phyloP scores from a whole-genome alignment of 768 basidiomycete species.

The Clitopilus passeckerianus region DNA sequence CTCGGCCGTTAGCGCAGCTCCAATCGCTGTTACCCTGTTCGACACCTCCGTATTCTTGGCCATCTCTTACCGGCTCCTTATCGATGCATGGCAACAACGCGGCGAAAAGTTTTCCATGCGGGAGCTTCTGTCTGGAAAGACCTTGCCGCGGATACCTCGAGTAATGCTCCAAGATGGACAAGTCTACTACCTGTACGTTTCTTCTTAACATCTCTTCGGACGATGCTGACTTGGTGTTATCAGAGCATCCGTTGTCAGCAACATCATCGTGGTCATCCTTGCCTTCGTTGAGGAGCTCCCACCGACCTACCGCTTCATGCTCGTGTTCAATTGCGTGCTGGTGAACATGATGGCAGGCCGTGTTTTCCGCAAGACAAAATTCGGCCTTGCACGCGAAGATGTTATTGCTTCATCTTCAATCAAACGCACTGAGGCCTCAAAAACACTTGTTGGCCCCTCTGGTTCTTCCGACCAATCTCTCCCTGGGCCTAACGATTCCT shows the following conservation, averaged over 20 bases:
- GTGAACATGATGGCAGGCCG: constrained; percentile 8
- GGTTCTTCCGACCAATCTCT: neutral
- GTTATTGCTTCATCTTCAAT: neutral
- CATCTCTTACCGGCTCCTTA: constrained; percentile 20
- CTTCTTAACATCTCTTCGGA: neutral
- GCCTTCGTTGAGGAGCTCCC: neutral
- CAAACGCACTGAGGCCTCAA: neutral
- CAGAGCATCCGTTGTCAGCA: constrained; percentile 9
- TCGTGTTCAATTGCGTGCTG: neutral
- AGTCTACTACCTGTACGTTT: constrained; percentile 25
- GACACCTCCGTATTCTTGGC: constrained; percentile 26
- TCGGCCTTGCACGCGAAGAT: constrained; percentile 5
- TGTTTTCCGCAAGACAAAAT: constrained; percentile 7
- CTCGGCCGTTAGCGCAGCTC: constrained; percentile 11
- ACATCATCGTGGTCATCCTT: constrained; percentile 3
- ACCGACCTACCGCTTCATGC: neutral
- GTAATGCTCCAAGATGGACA: constrained; percentile 23
- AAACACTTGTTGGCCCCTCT: neutral
- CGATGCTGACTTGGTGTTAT: neutral
- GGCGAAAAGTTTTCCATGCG: constrained; percentile 5
- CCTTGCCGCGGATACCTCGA: constrained; percentile 20
- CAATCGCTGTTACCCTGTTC: constrained; percentile 15
- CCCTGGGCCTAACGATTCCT: neutral
- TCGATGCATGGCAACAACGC: constrained; percentile 3
- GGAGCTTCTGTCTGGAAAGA: constrained; percentile 14